A percentile compares a stretch with the other conserved stretches of the same genome.
phyloP scores from a whole-genome alignment of 2,329 filamentous ascomycete genomes.

The Beauveria pseudobassiana region DNA sequence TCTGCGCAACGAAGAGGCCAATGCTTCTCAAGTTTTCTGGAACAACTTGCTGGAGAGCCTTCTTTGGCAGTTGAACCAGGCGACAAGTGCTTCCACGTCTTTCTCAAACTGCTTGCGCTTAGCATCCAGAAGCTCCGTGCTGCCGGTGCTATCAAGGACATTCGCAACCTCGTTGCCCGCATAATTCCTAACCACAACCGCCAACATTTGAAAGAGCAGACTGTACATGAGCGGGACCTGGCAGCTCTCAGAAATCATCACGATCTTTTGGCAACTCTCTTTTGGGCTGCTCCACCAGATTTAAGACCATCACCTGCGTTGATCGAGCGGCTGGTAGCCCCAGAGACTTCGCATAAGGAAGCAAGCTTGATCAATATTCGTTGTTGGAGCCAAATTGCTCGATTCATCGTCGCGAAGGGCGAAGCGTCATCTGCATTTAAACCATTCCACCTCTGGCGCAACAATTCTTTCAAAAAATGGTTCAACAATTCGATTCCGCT shows the following conservation, averaged over 20 bases:
- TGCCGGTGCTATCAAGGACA: constrained; percentile 44
- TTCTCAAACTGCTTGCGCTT: constrained; percentile 55
- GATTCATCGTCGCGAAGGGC: constrained; percentile 45
- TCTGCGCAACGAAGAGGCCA: constrained; percentile 57
- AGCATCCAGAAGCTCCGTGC: constrained; percentile 45
- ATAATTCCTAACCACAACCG: constrained; percentile 60
- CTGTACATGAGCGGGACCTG: constrained; percentile 51
- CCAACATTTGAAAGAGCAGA: constrained; percentile 56
- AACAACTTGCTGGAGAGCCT: constrained; percentile 41
- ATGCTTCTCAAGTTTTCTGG: constrained; percentile 53
- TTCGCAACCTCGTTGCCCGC: constrained; percentile 53
- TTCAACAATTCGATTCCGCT: constrained; percentile 50
- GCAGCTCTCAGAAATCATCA: constrained; percentile 61
- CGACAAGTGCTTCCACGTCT: constrained; percentile 60
- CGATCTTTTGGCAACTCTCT: constrained; percentile 58
- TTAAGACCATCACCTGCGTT: constrained; percentile 45
- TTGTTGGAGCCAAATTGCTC: constrained; percentile 55
- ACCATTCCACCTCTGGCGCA: constrained; percentile 41
- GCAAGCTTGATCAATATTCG: constrained; percentile 57
- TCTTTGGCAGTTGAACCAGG: constrained; percentile 42
- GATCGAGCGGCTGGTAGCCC: constrained; percentile 52
- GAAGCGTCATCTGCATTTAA: constrained; percentile 42
- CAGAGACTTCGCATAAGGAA: constrained; percentile 56
- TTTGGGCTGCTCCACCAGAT: constrained; percentile 52
- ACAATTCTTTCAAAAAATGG: constrained; percentile 48